These are phyloP conservation scores for Rhizopus delemar DNA, from an alignment of 371 early-diverging fungal species.

Conservation along the genomic window DNA sequence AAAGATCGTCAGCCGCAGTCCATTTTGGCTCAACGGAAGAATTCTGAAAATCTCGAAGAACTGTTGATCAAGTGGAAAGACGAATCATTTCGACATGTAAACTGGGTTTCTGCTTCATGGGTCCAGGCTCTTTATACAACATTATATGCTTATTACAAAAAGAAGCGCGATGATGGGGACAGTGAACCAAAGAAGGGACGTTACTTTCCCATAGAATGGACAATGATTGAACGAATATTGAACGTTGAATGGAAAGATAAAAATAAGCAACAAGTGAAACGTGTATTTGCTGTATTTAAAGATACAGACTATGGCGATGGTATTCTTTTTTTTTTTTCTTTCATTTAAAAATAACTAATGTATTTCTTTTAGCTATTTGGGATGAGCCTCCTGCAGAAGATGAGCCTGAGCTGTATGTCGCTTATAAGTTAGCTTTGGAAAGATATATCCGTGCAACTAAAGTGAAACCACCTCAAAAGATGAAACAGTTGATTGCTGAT, in stretches of 20 bases:
- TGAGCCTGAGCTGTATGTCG: constrained; percentile 36
- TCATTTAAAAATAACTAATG: background rate
- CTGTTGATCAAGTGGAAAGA: constrained; percentile 58
- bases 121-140: constrained; percentile 24
- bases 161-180: constrained; percentile 18
- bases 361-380: constrained; percentile 32
- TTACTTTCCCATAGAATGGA: constrained; percentile 33
- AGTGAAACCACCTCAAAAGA: constrained; percentile 38
- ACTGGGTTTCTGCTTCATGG: constrained; percentile 62
- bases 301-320: constrained; percentile 54
- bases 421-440: constrained; percentile 42
- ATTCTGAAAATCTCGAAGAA: constrained; percentile 4
- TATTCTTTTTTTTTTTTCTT: constrained; percentile 15
- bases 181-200: constrained; percentile 26
- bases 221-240: constrained; percentile 49
- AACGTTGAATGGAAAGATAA: constrained; percentile 44
- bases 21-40: constrained; percentile 6
- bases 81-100: constrained; percentile 53
- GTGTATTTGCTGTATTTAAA: constrained; percentile 48
- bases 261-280: constrained; percentile 23
- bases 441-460: constrained; percentile 30
- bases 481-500: constrained; percentile 37
- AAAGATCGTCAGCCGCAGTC: constrained; percentile 8
- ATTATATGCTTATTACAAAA: constrained; percentile 29
- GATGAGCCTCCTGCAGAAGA: constrained; percentile 34